Base-by-base conservation (phyloP, 163 green algal species). In the Scenedesmus sp. region DNA sequence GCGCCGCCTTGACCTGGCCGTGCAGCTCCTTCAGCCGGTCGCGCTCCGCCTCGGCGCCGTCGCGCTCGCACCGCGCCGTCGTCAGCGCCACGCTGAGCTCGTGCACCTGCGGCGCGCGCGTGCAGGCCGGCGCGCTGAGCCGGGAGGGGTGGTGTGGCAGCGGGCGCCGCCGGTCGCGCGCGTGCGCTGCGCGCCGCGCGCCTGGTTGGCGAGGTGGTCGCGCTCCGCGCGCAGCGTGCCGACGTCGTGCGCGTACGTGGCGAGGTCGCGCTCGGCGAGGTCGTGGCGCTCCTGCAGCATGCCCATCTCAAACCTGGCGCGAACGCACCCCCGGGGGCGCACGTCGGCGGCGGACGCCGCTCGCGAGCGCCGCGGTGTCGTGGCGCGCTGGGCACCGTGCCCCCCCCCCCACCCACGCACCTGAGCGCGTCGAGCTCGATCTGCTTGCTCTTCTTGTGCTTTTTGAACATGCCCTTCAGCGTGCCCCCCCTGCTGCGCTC, bases 231-330 rank as follows among this genome's bases (percentile, higher is more conserved):
- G 50, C 29, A 83, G 45, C 42, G 50, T 53, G 26, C 42, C 42
- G 5, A 63, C 64, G 26, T 83, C 75, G 33, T 76, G 44, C 34
- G 47, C 34, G 31, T 44, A 42, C 18, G 29, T 77, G 1, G 42
- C 28, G 2, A 83, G 63, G 31, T 63, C 39, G 9, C 26, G 31
- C 64, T 83, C 54, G 22, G 67, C 42, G 2, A 34, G 14, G 36
- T 51, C 51, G n/a, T 36, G 34, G 28, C 57, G 67, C 57, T 76
- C 75, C 64, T 83, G 64, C 64, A 83, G 64, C 51, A 72, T 63
- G 14, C 60, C 75, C 54, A 83, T 76, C 64, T 83, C 75, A 60
- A 83, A 62, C 60, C 74, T 81, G 63, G n/a, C n/a, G n/a, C 48
- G 18, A 57, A 57, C 18, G 18, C 48, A 57, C 18, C 17, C 48